Base-by-base conservation (phyloP, 805 yeast species). In the Grigorovia yakushimaensis region DNA sequence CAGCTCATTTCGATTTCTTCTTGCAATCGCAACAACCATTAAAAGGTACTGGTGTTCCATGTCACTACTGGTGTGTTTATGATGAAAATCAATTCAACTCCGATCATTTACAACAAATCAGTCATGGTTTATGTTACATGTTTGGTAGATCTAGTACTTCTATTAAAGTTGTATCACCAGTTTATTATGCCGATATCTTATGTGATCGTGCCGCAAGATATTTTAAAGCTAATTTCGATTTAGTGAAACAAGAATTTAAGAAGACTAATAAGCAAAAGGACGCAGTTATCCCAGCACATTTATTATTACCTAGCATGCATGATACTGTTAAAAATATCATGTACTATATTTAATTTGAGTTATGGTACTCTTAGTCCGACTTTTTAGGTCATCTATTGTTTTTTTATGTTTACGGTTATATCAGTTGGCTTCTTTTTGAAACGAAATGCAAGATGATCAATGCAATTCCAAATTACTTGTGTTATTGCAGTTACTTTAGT, bases 1-100 rank as follows among this genome's bases (percentile, higher is more conserved):
- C 52, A 3, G 60, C 58, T 19, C 59, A 54, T 39, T 55, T 57
- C 39, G 59, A 57, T 49, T 55, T 55, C 52, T 57, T 54, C 51
- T 43, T 53, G 40, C 56, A 55, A 49, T 55, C 59, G 3, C 57
- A 54, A 42, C 55, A 54, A 45, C 49, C 54, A 9, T 39, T 57
- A 35, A 52, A 53, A 27, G 57, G 56, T 52, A 56, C 60, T 30
- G 60, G 60, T 49, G 60, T 53, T 22, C 56, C 58, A 48, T 54
- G 58, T 33, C 59, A 53, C 39, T 55, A 57, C 38, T 55, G 59
- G 56, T 57, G 58, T 49, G 47, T 51, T 22, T 55, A 54, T 45
- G 55, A 54, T 45, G 58, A 54, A 43, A 55, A 54, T 35, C 48
- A 47, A 33, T 51, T 43, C 38, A 43, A 33, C 2, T 54, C 57